Evolutionary conservation across 148 eudicot species (phyloP), one percentile per base, ranked within the genome.

Genomic region (Amaranthus palmeri): DNA sequence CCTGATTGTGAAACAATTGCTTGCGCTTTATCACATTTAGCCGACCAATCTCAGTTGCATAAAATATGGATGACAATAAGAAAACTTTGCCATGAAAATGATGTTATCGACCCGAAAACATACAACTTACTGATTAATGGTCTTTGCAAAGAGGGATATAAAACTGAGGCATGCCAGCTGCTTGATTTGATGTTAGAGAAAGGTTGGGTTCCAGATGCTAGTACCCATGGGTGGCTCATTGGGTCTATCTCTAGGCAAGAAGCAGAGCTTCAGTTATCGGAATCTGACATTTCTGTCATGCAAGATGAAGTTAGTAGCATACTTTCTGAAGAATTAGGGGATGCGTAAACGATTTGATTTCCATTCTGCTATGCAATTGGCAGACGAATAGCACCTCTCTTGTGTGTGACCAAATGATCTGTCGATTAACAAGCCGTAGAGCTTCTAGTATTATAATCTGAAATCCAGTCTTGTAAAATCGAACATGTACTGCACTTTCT

Each of bases 201-300:
- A 68, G 80, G 80, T 45, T 72, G 80, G 80, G 76, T 77, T 53
- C 80, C 80, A 3, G 72, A 77, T 72, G 76, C 72, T 67, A 18
- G 62, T 43, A 72, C 72, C 5, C 80, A 77, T 57, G 67, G 75
- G 12, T 49, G 68, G 61, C 55, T 72, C 61, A 72, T 72, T 60
- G 68, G 76, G 52, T 43, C 80, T n/a, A 13, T 15, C 12, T 2
- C 25, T 77, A 52, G 50, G 10, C 72, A 59, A 44, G 46, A 52
- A 17, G 45, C 46, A 10, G 75, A 67, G 54, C 54, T 54, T 41
- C 72, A 36, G 66, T 41, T 3, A 43, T 36, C 13, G 46, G 44
- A 60, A 67, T 17, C 49, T 59, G 68, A 59, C 47, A 52, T 46
- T 67, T 66, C 8, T 11, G 72, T 43, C 10, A 36, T 25, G 14